Evolutionary conservation across 768 basidiomycete species (phyloP).

Genomic region (Boletus fagicola): DNA sequence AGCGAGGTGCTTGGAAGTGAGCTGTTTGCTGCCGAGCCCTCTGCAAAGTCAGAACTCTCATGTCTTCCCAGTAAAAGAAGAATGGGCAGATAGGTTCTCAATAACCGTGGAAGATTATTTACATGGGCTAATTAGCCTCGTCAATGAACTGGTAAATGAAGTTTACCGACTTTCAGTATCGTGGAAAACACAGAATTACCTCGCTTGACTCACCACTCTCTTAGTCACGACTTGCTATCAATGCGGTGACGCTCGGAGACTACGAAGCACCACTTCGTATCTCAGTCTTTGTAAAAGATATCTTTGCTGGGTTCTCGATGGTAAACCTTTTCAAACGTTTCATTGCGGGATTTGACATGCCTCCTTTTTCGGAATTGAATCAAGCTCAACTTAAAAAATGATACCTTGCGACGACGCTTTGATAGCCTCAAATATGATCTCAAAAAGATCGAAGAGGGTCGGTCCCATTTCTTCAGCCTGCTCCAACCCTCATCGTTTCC

Average conservation of each 20-base stretch:
- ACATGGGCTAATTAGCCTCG: constrained; percentile 72
- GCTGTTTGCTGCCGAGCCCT: constrained; percentile 26
- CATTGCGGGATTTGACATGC: constrained; percentile 2
- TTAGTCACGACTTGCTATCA: constrained; percentile 77
- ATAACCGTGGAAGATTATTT: constrained; percentile 78
- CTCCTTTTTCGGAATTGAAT: constrained; percentile 2
- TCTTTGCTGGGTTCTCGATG: constrained; percentile 85
- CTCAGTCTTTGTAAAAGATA: constrained; percentile 74
- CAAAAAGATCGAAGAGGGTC: constrained; percentile 87
- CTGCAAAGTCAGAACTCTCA: constrained; percentile 6
- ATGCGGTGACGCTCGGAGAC: constrained; percentile 78
- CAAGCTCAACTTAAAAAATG: constrained; percentile 83
- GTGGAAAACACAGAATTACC: neutral
- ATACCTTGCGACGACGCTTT: constrained; percentile 68
- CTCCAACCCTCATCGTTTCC: neutral
- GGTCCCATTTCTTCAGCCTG: constrained; percentile 12
- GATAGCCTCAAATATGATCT: constrained; percentile 85
- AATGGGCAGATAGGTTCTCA: constrained; percentile 64
- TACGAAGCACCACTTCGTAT: constrained; percentile 78
- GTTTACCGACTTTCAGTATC: neutral
- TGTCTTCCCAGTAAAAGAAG: constrained; percentile 53
- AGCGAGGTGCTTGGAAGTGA: constrained; percentile 65
- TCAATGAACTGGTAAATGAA: constrained; percentile 71
- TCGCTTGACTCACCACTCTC: constrained; percentile 7
- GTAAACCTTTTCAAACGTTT: constrained; percentile 33